phyloP scores from a whole-genome alignment of 345 rosid species.

The Cochlearia excelsa region DNA sequence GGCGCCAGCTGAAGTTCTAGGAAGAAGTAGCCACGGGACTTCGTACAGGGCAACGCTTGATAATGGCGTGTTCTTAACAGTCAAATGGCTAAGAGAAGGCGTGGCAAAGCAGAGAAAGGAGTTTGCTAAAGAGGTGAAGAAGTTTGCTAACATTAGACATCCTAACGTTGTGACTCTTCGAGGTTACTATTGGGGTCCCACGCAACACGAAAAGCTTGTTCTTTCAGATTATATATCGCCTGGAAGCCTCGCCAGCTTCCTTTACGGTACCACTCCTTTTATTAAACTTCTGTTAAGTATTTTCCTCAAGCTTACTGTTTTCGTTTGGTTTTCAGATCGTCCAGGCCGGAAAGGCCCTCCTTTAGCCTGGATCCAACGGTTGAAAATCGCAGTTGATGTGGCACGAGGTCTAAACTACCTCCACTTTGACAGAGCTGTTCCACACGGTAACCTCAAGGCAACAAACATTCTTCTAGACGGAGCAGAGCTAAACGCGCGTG shows the following conservation, averaged over 20 bases:
- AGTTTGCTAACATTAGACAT: conserved; percentile 89
- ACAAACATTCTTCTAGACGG: conserved; percentile 83
- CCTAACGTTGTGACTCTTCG: conserved; percentile 93
- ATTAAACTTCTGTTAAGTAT: neutral
- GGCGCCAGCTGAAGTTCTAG: conserved; percentile 97
- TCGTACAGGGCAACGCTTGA: conserved; percentile 91
- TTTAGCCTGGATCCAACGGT: conserved; percentile 74
- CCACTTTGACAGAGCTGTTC: conserved; percentile 94
- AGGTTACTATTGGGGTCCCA: conserved; percentile 99
- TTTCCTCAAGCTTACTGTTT: conserved; percentile 15
- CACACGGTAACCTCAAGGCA: conserved; percentile 94
- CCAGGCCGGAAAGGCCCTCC: conserved; percentile 93
- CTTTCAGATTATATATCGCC: conserved; percentile 89
- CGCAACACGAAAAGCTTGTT: conserved; percentile 97
- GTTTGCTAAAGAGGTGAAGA: conserved; percentile 95
- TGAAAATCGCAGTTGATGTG: conserved; percentile 87
- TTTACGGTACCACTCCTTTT: conserved; percentile 60
- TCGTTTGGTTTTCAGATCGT: conserved; percentile 53
- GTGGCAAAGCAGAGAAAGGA: conserved; percentile 94
- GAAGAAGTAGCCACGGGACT: conserved; percentile 98
- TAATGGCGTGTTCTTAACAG: conserved; percentile 78
- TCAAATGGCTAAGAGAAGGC: conserved; percentile 98
- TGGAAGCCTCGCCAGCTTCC: conserved; percentile 97
- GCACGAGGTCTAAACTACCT: conserved; percentile 99
- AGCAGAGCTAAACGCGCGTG: conserved; percentile 88